Evolutionary conservation across 768 basidiomycete species (phyloP), one percentile per base, ranked within the genome.

Genomic region (Mycena belliarum): DNA sequence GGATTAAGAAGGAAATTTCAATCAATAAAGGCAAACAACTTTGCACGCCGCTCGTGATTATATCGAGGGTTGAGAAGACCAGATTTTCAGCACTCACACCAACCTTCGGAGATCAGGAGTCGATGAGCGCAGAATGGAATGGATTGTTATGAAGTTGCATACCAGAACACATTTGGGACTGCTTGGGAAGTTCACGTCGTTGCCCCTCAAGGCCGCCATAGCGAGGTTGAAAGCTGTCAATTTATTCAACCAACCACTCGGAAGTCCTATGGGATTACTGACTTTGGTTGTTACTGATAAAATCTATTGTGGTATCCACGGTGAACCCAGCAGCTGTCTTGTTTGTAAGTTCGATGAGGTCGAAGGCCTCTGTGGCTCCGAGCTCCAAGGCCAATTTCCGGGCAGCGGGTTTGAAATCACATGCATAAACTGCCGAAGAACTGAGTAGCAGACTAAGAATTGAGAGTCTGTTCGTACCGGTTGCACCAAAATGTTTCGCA

Each of bases 271-370:
- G 53, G 16, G 10, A 59, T n/a, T n/a, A 3, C 64, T 12, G 35
- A 69, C 68, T 64, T 25, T 68, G 65, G 25, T 24, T 38, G 37
- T 51, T 64, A 2, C 52, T 49, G 10, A 66, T 56, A 51, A 68
- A 69, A 46, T 69, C 67, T 20, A 69, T 61, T 9, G 65, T 65
- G 3, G 59, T 57, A 46, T 69, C 61, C 2, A 68, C 66, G 0
- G 61, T 56, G 50, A 69, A 61, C 12, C 54, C 57, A 0, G 35
- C 50, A 6, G 52, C 20, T 1, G 53, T 61, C 37, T 35, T 55
- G 20, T 48, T 41, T 1, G 54, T 60, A 4, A 69, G 57, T 21
- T 68, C 63, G 4, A 54, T 52, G 12, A 59, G 59, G 35, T 61
- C 49, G 40, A 65, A 66, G 0, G 61, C 68, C 21, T 59, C 57